Evolutionary conservation across 352 stramenopile species (phyloP).

Genomic region (Globisporangium acanthophoron): DNA sequence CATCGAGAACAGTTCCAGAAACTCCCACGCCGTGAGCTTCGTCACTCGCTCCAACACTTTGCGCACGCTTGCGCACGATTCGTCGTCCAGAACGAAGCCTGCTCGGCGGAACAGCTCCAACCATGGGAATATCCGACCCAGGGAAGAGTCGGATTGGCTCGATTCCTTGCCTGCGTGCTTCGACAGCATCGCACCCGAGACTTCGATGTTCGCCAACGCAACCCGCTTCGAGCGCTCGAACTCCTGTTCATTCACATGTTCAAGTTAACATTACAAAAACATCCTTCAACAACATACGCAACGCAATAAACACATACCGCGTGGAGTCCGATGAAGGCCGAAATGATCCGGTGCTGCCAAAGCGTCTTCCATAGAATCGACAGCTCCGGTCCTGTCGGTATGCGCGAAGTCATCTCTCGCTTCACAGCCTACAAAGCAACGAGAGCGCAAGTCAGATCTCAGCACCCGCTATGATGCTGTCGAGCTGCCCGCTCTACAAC

Average conservation of each 20-base stretch:
- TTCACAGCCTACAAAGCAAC: conserved; percentile 31
- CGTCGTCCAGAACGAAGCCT: conserved; percentile 47
- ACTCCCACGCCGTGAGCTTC: conserved; percentile 58
- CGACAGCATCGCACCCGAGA: conserved; percentile 7
- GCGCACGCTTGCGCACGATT: conserved; percentile 30
- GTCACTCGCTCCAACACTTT: conserved; percentile 33
- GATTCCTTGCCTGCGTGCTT: conserved; percentile 10
- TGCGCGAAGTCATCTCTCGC: conserved; percentile 51
- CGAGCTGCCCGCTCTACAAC: not conserved
- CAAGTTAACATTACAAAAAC: not conserved
- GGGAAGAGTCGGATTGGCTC: not conserved
- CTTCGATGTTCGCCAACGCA: conserved; percentile 14
- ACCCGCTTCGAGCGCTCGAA: conserved; percentile 17
- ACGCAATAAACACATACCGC: conserved; percentile 23
- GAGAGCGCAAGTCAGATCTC: not conserved
- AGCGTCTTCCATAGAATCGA: conserved; percentile 60
- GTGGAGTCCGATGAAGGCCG: conserved; percentile 51
- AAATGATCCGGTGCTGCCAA: conserved; percentile 65
- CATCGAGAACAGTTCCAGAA: conserved; percentile 80
- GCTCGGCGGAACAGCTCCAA: conserved; percentile 65
- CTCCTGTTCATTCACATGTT: conserved; percentile 6
- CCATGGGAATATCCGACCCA: conserved; percentile 46
- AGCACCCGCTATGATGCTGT: not conserved
- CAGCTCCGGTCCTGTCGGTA: conserved; percentile 49
- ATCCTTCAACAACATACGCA: not conserved